phyloP scores from a whole-genome alignment of 2,329 filamentous ascomycete genomes.

The Pseudogymnoascus sp. region DNA sequence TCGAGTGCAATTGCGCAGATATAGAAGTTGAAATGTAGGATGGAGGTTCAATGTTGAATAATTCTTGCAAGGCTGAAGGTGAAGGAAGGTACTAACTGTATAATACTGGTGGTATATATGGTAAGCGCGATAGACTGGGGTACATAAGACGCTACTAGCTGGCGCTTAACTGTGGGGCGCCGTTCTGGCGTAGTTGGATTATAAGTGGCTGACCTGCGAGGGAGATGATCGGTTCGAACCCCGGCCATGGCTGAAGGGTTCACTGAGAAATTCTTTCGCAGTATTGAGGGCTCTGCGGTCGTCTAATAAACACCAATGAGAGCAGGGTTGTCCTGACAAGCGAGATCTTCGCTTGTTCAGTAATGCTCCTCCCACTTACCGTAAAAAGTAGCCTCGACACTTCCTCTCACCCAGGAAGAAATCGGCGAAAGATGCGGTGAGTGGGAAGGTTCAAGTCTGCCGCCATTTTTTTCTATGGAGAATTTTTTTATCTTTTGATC shows the following conservation, averaged over 20 bases:
- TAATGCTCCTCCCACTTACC: constrained; percentile 1
- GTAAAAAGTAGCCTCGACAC: background rate
- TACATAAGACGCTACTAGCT: background rate
- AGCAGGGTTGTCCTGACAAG: constrained; percentile 2
- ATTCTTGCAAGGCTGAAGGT: background rate
- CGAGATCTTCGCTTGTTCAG: background rate
- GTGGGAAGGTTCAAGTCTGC: background rate
- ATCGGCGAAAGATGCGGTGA: background rate
- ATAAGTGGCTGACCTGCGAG: background rate
- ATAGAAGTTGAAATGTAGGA: background rate
- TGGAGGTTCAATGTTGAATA: background rate
- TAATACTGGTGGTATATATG: background rate
- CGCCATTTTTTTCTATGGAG: background rate
- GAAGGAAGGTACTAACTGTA: background rate
- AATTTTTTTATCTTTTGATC: background rate
- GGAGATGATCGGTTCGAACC: background rate
- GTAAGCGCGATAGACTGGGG: background rate
- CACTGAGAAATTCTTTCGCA: background rate
- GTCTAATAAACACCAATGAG: background rate
- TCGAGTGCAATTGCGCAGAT: background rate
- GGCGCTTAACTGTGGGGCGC: background rate
- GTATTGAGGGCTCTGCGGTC: background rate
- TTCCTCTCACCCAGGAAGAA: background rate
- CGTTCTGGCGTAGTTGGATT: background rate
- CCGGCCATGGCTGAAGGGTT: background rate